Evolutionary conservation across 2,329 filamentous ascomycete genomes (phyloP).

Genomic region (Xylaria sp.): DNA sequence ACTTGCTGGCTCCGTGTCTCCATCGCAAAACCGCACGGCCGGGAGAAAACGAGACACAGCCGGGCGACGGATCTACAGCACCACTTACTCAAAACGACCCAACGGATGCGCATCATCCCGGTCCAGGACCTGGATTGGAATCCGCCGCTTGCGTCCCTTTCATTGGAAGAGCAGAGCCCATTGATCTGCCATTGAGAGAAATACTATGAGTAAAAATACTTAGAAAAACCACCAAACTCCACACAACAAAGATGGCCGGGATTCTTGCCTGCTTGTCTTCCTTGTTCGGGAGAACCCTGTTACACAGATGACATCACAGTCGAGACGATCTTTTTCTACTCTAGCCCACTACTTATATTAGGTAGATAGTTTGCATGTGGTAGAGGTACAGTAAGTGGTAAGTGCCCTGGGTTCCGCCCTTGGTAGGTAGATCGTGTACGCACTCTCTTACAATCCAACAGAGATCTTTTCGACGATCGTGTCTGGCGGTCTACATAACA

Average conservation of each 20-base stretch:
- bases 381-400: not conserved
- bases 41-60: not conserved
- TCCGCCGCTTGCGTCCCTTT: not conserved
- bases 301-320: slow-evolving; percentile 33
- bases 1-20: not conserved
- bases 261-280: slow-evolving; percentile 11
- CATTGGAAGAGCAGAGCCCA: not conserved
- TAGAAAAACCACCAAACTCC: not conserved
- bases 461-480: slow-evolving; percentile 14
- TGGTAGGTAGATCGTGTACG: not conserved
- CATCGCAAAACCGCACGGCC: not conserved
- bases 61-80: slow-evolving; percentile 18
- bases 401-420: no score
- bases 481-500: slow-evolving; percentile 21
- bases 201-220: not conserved
- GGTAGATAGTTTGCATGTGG: not conserved
- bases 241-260: not conserved
- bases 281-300: slow-evolving; percentile 28
- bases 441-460: no score
- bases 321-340: slow-evolving; percentile 8
- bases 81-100: slow-evolving; percentile 21
- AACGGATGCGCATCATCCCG: slow-evolving; percentile 12
- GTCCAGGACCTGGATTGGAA: slow-evolving; percentile 3
- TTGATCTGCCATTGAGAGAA: not conserved
- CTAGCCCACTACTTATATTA: not conserved